Evolutionary conservation across 495 filamentous ascomycete species (phyloP).

Genomic region (Immersiella caudata): DNA sequence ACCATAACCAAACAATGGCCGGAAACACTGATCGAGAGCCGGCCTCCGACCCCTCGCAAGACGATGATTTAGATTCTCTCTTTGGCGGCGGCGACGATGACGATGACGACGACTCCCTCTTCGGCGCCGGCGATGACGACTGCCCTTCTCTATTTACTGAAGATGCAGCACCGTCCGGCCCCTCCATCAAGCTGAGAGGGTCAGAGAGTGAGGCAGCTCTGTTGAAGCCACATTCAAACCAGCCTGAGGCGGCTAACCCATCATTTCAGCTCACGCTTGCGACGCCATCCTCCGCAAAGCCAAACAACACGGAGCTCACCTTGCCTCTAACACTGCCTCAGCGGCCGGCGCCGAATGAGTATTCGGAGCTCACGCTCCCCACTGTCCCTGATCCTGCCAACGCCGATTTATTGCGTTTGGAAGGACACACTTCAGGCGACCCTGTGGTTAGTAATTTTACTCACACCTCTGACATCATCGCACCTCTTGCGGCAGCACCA

Average conservation of each 20-base stretch:
- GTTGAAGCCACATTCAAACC: conserved; percentile 12
- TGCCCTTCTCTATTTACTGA: conserved; percentile 31
- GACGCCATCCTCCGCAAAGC: neutral
- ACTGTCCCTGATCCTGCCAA: conserved; percentile 34
- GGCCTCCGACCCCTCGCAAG: neutral
- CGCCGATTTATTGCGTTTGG: conserved; percentile 28
- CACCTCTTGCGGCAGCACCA: neutral
- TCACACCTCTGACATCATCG: conserved; percentile 4
- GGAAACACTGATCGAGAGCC: neutral
- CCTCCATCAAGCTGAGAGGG: conserved; percentile 8
- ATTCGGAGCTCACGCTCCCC: conserved; percentile 23
- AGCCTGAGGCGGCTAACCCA: conserved; percentile 22
- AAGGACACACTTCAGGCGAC: conserved; percentile 38
- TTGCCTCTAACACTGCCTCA: neutral
- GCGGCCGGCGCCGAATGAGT: neutral
- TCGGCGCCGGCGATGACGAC: conserved; percentile 27
- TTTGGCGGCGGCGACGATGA: conserved; percentile 26
- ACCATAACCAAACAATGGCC: conserved; percentile 17
- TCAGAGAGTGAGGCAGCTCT: conserved; percentile 20
- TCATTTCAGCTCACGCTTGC: conserved; percentile 17
- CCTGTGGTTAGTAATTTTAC: conserved; percentile 34
- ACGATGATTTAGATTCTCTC: conserved; percentile 29
- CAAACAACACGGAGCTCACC: neutral
- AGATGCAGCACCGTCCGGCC: conserved; percentile 5
- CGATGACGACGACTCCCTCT: conserved; percentile 30